Evolutionary conservation across 73 alveolate genomes (phyloP).

Genomic region (Paramecium caudatum): DNA sequence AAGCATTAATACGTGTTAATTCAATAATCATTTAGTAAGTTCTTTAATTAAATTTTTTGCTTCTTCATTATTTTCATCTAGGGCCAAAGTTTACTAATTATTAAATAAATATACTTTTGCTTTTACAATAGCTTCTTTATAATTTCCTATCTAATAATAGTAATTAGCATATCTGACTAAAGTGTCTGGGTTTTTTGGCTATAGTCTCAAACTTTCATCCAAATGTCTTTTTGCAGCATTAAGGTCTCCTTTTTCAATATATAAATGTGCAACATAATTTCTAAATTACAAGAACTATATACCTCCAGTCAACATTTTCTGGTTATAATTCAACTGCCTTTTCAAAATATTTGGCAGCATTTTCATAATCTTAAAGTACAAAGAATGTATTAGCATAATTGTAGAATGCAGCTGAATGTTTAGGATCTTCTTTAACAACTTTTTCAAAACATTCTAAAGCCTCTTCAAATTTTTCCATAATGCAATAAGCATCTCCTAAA

Average conservation of each 20-base stretch:
- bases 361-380: conserved; percentile 82
- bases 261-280: conserved; percentile 87
- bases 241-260: conserved; percentile 84
- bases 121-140: conserved; percentile 36
- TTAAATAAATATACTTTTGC: conserved; percentile 31
- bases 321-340: conserved; percentile 89
- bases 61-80: conserved; percentile 53
- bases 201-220: conserved; percentile 77
- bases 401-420: conserved; percentile 91
- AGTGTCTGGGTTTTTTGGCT: conserved; percentile 49
- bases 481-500: conserved; percentile 88
- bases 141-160: conserved; percentile 61
- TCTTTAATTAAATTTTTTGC: conserved; percentile 37
- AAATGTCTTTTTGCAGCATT: conserved; percentile 85
- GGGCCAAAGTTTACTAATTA: conserved; percentile 15
- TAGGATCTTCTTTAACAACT: conserved; percentile 85
- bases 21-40: conserved; percentile 62
- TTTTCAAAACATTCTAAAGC: conserved; percentile 84
- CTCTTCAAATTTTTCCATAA: conserved; percentile 81
- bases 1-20: too few relatives aligned
- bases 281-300: conserved; percentile 78
- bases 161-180: conserved; percentile 28
- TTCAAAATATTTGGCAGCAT: conserved; percentile 83
- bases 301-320: conserved; percentile 90
- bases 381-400: conserved; percentile 90